Base-by-base conservation (phyloP, 768 basidiomycete genomes). In the Lactifluus piperatus region DNA sequence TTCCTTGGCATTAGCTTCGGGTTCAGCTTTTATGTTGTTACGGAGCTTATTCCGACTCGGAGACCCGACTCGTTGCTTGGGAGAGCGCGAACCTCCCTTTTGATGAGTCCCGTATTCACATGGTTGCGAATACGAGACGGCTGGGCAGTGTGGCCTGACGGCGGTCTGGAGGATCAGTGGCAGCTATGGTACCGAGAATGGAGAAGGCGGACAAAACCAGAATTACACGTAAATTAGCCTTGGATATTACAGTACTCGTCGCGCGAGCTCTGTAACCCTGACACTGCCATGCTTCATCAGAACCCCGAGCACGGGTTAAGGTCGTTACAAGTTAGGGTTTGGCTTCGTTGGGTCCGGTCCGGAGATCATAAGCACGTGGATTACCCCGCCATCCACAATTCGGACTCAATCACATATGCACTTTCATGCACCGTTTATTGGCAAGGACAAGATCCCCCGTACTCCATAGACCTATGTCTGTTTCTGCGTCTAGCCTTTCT, bases 61-160 rank as follows among this genome's bases (percentile, higher is more conserved):
- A 70, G 71, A 22, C 90, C 88, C 9, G 57, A 67, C 0, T 85
- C 86, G 0, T 36, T 76, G 9, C 70, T 84, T 27, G 88, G 85
- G 14, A 68, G 69, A 50, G 59, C 73, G 3, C 82, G 84, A 46
- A 62, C 70, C 5, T 73, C 71, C 44, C 54, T 86, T n/a, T 68
- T 93, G 32, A 65, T 65, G 1, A 83, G 86, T 63, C 79, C 82
- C 5, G 32, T 89, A 20, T 77, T 77, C 5, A 73, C 69, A 0
- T 92, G 87, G 87, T 68, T 88, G 34, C 79, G 82, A 49, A 72
- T 93, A 44, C 78, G 88, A 49, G 90, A 93, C 67, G 88, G 91
- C 6, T 93, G 91, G 91, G 79, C 76, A 11, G 74, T 91, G 1
- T 93, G 88, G 85, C 65, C 74, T 4, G 90, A 93, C 68, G 85